A percentile compares a stretch with the other conserved stretches of the same genome.
Conservation (phyloP, 805 yeast species). For the Saccharomyces mikatae region DNA sequence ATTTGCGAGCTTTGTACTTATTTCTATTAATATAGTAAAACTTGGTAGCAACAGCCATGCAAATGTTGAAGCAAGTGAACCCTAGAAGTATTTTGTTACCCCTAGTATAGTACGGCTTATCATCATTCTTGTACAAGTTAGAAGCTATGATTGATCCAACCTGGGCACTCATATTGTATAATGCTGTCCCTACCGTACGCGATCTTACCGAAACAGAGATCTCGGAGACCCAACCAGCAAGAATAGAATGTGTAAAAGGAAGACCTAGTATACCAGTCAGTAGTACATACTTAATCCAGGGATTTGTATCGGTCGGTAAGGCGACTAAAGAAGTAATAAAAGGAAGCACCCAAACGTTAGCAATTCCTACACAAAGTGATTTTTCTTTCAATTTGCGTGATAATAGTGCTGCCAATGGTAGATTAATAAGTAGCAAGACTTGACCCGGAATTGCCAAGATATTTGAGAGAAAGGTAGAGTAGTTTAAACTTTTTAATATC, state of each 20-base stretch:
- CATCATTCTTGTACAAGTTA: constrained; percentile 48
- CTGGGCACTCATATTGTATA: constrained; percentile 57
- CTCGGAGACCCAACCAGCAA: constrained; percentile 51
- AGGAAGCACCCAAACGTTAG: constrained; percentile 31
- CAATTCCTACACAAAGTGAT: constrained; percentile 15
- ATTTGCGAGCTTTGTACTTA: constrained; percentile 23
- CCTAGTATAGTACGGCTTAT: constrained; percentile 46
- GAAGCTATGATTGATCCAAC: constrained; percentile 45
- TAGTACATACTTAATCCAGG: constrained; percentile 34
- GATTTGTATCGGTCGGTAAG: constrained; percentile 17
- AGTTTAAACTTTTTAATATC: constrained; percentile 40
- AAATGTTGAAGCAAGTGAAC: constrained; percentile 27
- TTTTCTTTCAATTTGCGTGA: constrained; percentile 31
- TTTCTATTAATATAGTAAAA: constrained; percentile 33
- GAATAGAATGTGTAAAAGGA: constrained; percentile 41
- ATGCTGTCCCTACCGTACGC: constrained; percentile 53
- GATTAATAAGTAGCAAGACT: constrained; percentile 22
- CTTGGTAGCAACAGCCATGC: constrained; percentile 18
- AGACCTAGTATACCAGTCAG: constrained; percentile 31
- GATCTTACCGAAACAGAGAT: constrained; percentile 53
- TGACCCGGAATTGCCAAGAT: constrained; percentile 43
- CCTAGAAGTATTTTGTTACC: constrained; percentile 43
- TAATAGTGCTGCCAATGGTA: constrained; percentile 28
- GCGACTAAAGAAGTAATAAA: constrained; percentile 26
- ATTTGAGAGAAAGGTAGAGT: constrained; percentile 42